Evolutionary conservation across 148 eudicot genomes (phyloP).

Genomic region (Chenopodium album): DNA sequence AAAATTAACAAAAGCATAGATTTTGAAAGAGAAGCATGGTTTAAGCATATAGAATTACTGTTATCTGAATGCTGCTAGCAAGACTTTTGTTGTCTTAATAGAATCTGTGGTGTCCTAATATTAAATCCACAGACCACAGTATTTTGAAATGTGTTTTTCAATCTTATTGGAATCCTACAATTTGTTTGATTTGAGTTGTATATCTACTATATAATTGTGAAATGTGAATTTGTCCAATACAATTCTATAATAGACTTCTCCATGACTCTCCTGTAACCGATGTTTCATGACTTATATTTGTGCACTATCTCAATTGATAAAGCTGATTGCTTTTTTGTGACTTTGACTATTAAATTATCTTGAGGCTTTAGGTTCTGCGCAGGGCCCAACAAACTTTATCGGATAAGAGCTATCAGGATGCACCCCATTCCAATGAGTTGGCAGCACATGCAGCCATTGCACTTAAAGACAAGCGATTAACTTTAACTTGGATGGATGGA

Average conservation of each 20-base stretch:
- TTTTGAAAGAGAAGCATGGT: no score
- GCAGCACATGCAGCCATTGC: conserved; percentile 53
- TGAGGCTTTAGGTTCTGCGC: conserved; percentile 71
- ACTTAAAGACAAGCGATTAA: conserved; percentile 66
- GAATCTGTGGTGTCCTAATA: no score
- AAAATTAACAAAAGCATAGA: no score
- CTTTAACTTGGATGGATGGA: conserved; percentile 96
- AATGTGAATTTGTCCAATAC: background rate
- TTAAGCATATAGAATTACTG: no score
- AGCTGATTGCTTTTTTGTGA: background rate
- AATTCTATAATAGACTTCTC: background rate
- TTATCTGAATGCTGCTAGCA: no score
- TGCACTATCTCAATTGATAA: background rate
- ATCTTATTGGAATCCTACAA: background rate
- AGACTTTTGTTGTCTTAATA: no score
- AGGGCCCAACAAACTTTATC: conserved; percentile 68
- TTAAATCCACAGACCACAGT: no score
- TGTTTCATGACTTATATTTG: background rate
- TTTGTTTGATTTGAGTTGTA: background rate
- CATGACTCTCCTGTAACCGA: background rate
- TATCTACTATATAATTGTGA: background rate
- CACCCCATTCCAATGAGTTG: conserved; percentile 33
- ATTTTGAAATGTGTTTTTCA: background rate
- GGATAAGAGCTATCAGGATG: conserved; percentile 35
- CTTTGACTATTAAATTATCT: conserved; percentile 25